Evolutionary conservation across 2,329 filamentous ascomycete genomes (phyloP).

Genomic region (Colletotrichum higginsianum): DNA sequence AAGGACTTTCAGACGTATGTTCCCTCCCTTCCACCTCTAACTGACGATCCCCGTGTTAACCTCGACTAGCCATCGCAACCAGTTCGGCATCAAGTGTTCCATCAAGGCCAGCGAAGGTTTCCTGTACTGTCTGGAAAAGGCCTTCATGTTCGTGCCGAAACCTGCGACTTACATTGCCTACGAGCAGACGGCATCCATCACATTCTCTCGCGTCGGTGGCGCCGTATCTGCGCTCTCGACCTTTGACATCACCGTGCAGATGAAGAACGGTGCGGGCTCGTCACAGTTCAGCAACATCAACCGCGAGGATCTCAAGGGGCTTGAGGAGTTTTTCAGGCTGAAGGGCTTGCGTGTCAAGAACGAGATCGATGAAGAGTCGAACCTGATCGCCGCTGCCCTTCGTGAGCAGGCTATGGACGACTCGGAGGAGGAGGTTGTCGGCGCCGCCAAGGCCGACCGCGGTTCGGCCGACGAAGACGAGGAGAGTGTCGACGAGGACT

Average conservation of each 20-base stretch:
- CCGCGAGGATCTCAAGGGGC: slow-evolving; percentile 93
- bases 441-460: slow-evolving; percentile 78
- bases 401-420: slow-evolving; percentile 86
- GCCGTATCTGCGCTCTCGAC: slow-evolving; percentile 94
- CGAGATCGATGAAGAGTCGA: slow-evolving; percentile 96
- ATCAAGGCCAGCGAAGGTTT: slow-evolving; percentile 99
- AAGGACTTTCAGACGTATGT: slow-evolving; percentile 88
- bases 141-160: slow-evolving; percentile 99
- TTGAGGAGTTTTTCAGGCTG: slow-evolving; percentile 98
- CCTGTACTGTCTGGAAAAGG: slow-evolving; percentile 96
- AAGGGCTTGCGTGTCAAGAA: slow-evolving; percentile 98
- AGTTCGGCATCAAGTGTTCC: slow-evolving; percentile 98
- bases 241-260: slow-evolving; percentile 94
- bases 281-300: slow-evolving; percentile 99
- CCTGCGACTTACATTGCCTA: slow-evolving; percentile 97
- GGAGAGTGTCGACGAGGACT: slow-evolving; percentile 96
- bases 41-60: slow-evolving; percentile 46
- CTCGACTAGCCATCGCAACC: slow-evolving; percentile 80
- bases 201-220: slow-evolving; percentile 95
- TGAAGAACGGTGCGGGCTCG: slow-evolving; percentile 89
- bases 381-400: slow-evolving; percentile 83
- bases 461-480: slow-evolving; percentile 97
- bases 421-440: slow-evolving; percentile 85
- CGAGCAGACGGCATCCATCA: slow-evolving; percentile 91
- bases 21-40: background rate